These are phyloP conservation scores for Macadamia integrifolia DNA, from an alignment of 164 flowering plant species.

Conservation along the genomic window DNA sequence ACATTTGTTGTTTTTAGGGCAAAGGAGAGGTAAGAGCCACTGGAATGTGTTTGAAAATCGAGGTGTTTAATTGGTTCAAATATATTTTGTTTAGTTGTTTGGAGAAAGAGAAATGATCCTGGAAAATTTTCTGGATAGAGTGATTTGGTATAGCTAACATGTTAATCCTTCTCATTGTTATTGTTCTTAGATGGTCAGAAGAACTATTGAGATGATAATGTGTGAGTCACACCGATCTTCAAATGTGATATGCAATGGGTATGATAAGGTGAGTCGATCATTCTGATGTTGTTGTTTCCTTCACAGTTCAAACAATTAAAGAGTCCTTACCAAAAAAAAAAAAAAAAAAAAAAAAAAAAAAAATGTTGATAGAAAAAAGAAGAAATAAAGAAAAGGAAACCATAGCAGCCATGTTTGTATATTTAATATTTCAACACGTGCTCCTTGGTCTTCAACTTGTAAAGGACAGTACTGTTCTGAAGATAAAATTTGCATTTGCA, in stretches of 20 bases:
- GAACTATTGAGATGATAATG: slow-evolving; percentile 40
- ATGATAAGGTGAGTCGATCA: slow-evolving; percentile 40
- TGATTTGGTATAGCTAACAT: background rate
- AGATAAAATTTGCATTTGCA: too few relatives aligned
- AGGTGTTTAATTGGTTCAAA: background rate
- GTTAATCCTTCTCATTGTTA: background rate
- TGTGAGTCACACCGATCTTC: slow-evolving; percentile 13
- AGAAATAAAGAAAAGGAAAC: too few relatives aligned
- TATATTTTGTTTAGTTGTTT: background rate
- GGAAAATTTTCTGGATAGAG: background rate
- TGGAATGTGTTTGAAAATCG: background rate
- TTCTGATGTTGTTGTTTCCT: background rate
- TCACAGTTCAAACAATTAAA: too few relatives aligned
- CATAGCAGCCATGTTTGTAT: too few relatives aligned
- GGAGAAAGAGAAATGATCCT: background rate
- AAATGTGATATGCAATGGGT: slow-evolving; percentile 49
- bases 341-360: too few relatives aligned
- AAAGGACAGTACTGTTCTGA: too few relatives aligned
- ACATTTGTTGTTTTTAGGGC: too few relatives aligned
- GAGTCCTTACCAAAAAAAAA: too few relatives aligned
- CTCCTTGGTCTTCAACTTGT: too few relatives aligned
- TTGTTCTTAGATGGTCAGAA: slow-evolving; percentile 48
- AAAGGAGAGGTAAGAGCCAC: background rate
- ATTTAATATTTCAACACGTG: too few relatives aligned
- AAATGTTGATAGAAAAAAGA: too few relatives aligned